Base-by-base conservation (phyloP, 352 stramenopile species). In the Pythium rhizo-oryzae region DNA sequence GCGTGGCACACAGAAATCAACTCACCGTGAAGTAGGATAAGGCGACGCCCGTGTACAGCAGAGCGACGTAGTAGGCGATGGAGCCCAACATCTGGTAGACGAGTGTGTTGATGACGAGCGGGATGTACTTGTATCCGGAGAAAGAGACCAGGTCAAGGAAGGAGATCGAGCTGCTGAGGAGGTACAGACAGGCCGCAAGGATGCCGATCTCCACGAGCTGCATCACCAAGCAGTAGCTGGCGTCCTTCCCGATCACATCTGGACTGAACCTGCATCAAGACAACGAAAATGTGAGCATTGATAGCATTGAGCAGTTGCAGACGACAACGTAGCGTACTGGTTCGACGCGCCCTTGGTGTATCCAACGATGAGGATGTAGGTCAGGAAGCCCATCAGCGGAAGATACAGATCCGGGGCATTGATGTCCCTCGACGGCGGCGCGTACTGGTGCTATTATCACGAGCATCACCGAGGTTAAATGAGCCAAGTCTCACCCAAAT, bases 81-180 rank as follows among this genome's bases (percentile, higher is more conserved):
- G 86, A 84, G 18, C 96, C 94, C 39, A 91, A 54, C 19, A 93
- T 65, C 62, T 97, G 79, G 58, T 91, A 96, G 53, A 95, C 84
- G 39, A 99, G 62, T 64, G 97, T 96, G 80, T 99, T 98, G 68
- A 99, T 84, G 60, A 96, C 92, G n/a, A 99, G 79, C 28, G 94
- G 91, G 44, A 99, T 93, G 82, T 99, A 99, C 83, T 99, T 99
- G 92, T 99, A 99, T 60, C 97, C 97, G 15, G 96, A 99, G 76
- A 98, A 99, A 39, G 92, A 93, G 54, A 99, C 84, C 52, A 99
- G 74, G 76, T 99, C 98, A 44, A 99, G 81, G 49, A 98, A 93
- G 37, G 91, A 86, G 63, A 98, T 89, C 4, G 92, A 91, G 60
- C 90, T 94, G 67, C 96, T 92, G 67, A 99, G 88, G 47, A 98